Percentiles rank a stretch among this genome's conserved stretches.
Evolutionary conservation across 1,284 basidiomycete genomes (phyloP).

Genomic region (Ceratobasidium sp.): DNA sequence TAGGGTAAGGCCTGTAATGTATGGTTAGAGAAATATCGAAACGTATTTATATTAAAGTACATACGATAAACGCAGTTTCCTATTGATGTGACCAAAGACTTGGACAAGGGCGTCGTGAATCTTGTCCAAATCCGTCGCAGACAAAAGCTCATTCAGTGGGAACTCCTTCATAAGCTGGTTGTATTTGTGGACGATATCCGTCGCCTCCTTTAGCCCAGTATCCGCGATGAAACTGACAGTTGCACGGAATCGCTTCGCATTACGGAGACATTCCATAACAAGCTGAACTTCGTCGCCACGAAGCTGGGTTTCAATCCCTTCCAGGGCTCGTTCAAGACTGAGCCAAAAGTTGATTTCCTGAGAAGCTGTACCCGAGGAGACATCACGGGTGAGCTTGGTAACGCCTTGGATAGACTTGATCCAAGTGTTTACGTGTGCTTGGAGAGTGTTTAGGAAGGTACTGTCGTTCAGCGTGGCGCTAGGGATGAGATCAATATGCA

Average conservation of each 20-base stretch:
- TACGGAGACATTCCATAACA: constrained; percentile 95
- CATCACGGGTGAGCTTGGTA: constrained; percentile 93
- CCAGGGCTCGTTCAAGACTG: constrained; percentile 92
- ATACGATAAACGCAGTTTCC: constrained; percentile 90
- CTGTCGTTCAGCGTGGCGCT: constrained; percentile 84
- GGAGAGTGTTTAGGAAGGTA: constrained; percentile 93
- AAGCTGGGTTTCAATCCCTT: constrained; percentile 93
- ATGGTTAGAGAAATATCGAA: neutral
- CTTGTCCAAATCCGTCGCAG: constrained; percentile 96
- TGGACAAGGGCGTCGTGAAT: constrained; percentile 89
- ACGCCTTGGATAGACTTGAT: constrained; percentile 98
- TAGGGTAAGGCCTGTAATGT: constrained; percentile 81
- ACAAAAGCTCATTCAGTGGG: constrained; percentile 94
- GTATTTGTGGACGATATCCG: constrained; percentile 94
- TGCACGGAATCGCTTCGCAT: constrained; percentile 97
- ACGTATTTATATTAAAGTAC: constrained; percentile 47
- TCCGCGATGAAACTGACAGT: constrained; percentile 99
- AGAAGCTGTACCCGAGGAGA: constrained; percentile 95
- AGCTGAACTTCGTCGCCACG: constrained; percentile 93
- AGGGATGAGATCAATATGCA: constrained; percentile 84
- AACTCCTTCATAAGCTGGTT: constrained; percentile 99
- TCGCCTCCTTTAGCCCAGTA: constrained; percentile 94
- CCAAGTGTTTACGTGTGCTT: constrained; percentile 96
- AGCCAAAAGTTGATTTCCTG: constrained; percentile 99
- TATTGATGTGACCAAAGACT: constrained; percentile 95